Evolutionary conservation across 2,329 filamentous ascomycete species (phyloP), one percentile per base, ranked within the genome.

Genomic region (Epichloe amarillans): DNA sequence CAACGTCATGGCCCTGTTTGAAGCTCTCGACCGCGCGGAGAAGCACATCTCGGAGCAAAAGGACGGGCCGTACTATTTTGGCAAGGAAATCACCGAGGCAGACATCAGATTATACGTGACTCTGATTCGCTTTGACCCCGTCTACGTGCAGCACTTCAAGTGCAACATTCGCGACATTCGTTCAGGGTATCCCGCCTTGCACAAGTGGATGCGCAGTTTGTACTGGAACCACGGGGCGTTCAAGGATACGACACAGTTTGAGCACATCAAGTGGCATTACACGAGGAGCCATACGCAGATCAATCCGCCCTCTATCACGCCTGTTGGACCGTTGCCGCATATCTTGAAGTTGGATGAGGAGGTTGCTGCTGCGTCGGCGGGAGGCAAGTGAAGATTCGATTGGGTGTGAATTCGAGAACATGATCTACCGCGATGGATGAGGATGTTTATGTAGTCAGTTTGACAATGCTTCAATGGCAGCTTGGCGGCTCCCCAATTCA

Each of bases 221-320:
- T 96, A 95, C 72, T 95, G 89, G 89, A 83, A 84, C 58, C 66
- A 81, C 23, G 73, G 81, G 0, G 88, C 88, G 2, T 96, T 95
- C 70, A 72, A 73, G 55, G 79, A 86, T 48, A 93, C 89, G 54
- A 95, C 90, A 21, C 79, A 96, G 66, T 95, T 95, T 65, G 80
- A 94, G 66, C 93, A 98, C 70, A 97, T 97, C 72, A 96, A 95
- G 79, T 84, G 73, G 66, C 80, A 83, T 64, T 80, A 79, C 64
- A 80, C 78, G 53, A 71, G 74, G 59, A 80, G 75, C 57, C 77
- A 82, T 60, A 73, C 72, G 10, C 76, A 84, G 69, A 83, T 85
- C 63, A 85, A 85, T 66, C 82, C 80, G 15, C 66, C 72, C 47
- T 72, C 74, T 39, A 95, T 98, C 62, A 91, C 88, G 23, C 90